Evolutionary conservation across 768 basidiomycete genomes (phyloP), one percentile per base, ranked within the genome.

Genomic region (Saitozyma sp.): DNA sequence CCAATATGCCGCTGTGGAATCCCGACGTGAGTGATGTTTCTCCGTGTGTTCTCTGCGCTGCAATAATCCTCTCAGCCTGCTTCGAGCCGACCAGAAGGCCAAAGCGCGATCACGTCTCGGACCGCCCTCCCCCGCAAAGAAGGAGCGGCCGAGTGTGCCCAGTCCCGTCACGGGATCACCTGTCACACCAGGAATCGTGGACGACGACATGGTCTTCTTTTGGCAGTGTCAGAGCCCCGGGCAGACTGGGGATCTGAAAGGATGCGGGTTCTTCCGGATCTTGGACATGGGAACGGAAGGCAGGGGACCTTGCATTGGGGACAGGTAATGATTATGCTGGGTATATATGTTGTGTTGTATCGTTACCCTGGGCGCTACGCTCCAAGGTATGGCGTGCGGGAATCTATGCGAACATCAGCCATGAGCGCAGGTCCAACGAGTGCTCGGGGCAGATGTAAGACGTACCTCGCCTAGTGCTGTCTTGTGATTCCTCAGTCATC

Each of bases 61-160:
- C 29, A 14, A 4, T 20, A 20, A 16, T 29, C 39, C 41, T 38
- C 8, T 13, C 56, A 79, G 78, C 19, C 50, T 75, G 10, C 73
- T 80, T 7, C 68, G 75, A 45, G 76, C 78, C 16, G 79, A 80
- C 49, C 79, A 80, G 58, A 77, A 78, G 60, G 74, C 70, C 45
- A 78, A 74, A 66, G 74, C 73, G 2, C 63, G 74, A 14, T 60
- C 68, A 14, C 56, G 59, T 5, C 41, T 64, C 8, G 13, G 45
- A 9, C 54, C 59, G n/a, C 17, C 48, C 14, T 61, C 66, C 20
- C 63, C 58, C 16, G n/a, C 43, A 1, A 59, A 59, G 45, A 46
- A 11, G 2, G 20, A 20, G 11, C 19, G 20, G 20, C 43, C 58
- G 41, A 38, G 14, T n/a, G 19, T 17, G 42, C 39, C n/a, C 42